Percentiles rank a stretch among this genome's conserved stretches.
These are phyloP conservation scores for Alectoria sarmentosa DNA, from an alignment of 495 filamentous ascomycete genomes.

Conservation along the genomic window DNA sequence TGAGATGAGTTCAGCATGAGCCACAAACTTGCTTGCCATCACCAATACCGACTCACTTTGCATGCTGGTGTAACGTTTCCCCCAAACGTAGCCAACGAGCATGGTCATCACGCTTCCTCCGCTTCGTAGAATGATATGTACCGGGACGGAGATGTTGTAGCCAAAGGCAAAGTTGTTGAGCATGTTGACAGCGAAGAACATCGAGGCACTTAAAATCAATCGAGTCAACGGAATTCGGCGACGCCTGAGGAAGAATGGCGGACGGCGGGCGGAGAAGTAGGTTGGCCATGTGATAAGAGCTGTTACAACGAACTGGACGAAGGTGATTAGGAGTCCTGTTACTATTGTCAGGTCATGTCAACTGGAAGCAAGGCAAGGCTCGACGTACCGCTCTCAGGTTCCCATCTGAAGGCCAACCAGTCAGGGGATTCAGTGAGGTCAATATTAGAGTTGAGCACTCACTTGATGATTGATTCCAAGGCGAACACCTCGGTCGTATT, in stretches of 20 bases:
- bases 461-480: slow-evolving; percentile 94
- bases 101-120: slow-evolving; percentile 94
- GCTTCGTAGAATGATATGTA: slow-evolving; percentile 94
- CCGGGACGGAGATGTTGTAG: slow-evolving; percentile 90
- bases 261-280: slow-evolving; percentile 64
- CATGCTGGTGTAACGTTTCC: slow-evolving; percentile 70
- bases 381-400: slow-evolving; percentile 52
- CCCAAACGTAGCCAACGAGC: slow-evolving; percentile 73
- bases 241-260: slow-evolving; percentile 58
- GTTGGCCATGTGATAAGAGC: slow-evolving; percentile 58
- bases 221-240: slow-evolving; percentile 77
- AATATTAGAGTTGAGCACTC: slow-evolving; percentile 29
- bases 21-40: neutral
- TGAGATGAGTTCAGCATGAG: slow-evolving; percentile 4
- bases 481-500: slow-evolving; percentile 65
- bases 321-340: slow-evolving; percentile 83
- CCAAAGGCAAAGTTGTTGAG: slow-evolving; percentile 98
- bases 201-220: slow-evolving; percentile 81
- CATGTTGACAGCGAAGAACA: slow-evolving; percentile 88
- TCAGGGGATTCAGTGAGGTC: slow-evolving; percentile 15
- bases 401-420: slow-evolving; percentile 37
- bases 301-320: slow-evolving; percentile 87
- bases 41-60: slow-evolving; percentile 38
- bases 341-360: slow-evolving; percentile 5
- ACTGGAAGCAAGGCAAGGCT: neutral